Base-by-base conservation (phyloP, 1,139 yeast genomes). In the Lodderomyces metapsilosis region DNA sequence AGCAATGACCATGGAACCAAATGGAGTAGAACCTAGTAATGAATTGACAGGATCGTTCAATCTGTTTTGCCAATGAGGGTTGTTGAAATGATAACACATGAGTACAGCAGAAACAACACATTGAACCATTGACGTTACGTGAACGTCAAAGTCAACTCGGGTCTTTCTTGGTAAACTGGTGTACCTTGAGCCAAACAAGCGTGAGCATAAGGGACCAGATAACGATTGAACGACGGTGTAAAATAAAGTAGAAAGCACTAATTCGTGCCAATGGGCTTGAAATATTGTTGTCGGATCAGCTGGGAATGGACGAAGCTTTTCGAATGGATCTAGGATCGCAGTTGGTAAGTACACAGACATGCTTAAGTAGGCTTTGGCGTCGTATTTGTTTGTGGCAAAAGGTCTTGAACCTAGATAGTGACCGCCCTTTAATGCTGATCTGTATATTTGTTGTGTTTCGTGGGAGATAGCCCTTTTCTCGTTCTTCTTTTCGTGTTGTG, bases 41-140 rank as follows among this genome's bases (percentile, higher is more conserved):
- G 73, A 58, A 36, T 43, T 42, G 13, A 45, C 37, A 12, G 77
- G 71, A 53, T 84, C 85, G 9, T 49, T 46, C 3, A 40, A 38
- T 37, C 79, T 71, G 46, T 79, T 76, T 15, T 60, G 57, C 44
- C 69, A 65, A 38, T 64, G 61, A 2, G 74, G 70, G 49, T 78
- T 79, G 50, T 68, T 65, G 66, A 84, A 80, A 59, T 82, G 66
- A 0, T 92, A 92, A 34, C 76, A 54, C 33, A 82, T 71, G 8
- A 80, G 53, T 6, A 59, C 54, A 39, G 84, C 56, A 37, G 89
- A 82, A 34, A 84, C 49, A 3, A 82, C 44, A 42, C 91, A 78
- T 61, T 92, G 97, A 32, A 89, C 74, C 79, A 85, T 85, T 2
- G 98, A 88, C 3, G 89, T 96, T 16, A 86, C 76, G 61, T 92